phyloP scores from a whole-genome alignment of 306 rosid species.

The Medicago arabica region DNA sequence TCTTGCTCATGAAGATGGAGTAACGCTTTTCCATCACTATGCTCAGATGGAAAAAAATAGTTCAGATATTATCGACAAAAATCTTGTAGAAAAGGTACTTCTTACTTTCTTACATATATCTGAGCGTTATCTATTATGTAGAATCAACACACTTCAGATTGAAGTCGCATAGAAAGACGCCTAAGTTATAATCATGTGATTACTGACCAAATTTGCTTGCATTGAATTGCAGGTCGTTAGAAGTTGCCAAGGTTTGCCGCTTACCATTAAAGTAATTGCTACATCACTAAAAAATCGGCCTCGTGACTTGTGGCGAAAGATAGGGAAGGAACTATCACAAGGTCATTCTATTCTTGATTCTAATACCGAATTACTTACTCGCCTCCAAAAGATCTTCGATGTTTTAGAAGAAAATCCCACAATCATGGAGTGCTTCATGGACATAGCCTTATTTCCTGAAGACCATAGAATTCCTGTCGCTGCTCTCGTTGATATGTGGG shows the following conservation, averaged over 20 bases:
- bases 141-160: background rate
- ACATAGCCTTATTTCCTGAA: constrained; percentile 72
- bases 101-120: background rate
- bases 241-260: constrained; percentile 60
- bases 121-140: background rate
- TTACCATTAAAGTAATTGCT: constrained; percentile 57
- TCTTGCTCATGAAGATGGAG: constrained; percentile 50
- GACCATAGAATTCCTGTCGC: constrained; percentile 59
- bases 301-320: constrained; percentile 48
- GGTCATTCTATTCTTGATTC: constrained; percentile 56
- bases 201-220: constrained; percentile 20
- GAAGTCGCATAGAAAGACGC: background rate
- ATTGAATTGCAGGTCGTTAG: constrained; percentile 55
- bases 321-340: constrained; percentile 43
- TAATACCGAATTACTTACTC: constrained; percentile 43
- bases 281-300: constrained; percentile 50
- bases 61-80: constrained; percentile 39
- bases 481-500: constrained; percentile 64
- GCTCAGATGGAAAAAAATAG: constrained; percentile 44
- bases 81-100: constrained; percentile 49
- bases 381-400: constrained; percentile 55
- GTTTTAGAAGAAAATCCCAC: constrained; percentile 45
- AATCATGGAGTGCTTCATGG: constrained; percentile 70
- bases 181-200: background rate
- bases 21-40: constrained; percentile 52